A percentile compares a stretch with the other conserved stretches of the same genome.
Conservation (phyloP, 148 eudicot genomes). For the Heliamphora exappendiculata region DNA sequence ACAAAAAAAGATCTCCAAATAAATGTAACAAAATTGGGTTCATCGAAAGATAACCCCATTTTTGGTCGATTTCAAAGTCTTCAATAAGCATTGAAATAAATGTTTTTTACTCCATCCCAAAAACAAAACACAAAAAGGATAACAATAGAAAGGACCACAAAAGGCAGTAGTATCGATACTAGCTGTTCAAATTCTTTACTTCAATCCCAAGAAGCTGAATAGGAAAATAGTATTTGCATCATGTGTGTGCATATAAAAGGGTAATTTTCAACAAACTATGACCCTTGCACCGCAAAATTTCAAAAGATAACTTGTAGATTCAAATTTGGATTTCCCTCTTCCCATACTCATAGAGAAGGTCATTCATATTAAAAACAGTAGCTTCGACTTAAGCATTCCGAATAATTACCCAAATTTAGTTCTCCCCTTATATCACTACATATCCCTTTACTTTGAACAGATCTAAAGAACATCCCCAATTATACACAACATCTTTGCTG, state of each 20-base stretch:
- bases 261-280: conserved; percentile 5
- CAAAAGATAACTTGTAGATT: background rate
- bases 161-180: background rate
- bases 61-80: no score
- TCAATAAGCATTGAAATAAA: background rate
- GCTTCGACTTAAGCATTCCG: background rate
- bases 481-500: background rate
- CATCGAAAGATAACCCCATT: no score
- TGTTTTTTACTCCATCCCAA: background rate
- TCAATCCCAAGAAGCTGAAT: background rate
- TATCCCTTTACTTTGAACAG: background rate
- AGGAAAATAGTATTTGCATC: no score
- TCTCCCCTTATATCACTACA: background rate
- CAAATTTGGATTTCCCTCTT: background rate
- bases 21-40: no score
- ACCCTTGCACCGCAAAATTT: conserved; percentile 1
- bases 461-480: background rate
- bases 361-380: background rate
- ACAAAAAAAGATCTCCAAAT: no score
- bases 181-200: no score
- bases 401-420: conserved; percentile 1
- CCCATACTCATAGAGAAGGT: background rate
- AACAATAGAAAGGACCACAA: background rate
- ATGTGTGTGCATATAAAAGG: background rate
- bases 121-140: background rate